Conservation (phyloP, 83 land plant species). For the Larix sibirica region DNA sequence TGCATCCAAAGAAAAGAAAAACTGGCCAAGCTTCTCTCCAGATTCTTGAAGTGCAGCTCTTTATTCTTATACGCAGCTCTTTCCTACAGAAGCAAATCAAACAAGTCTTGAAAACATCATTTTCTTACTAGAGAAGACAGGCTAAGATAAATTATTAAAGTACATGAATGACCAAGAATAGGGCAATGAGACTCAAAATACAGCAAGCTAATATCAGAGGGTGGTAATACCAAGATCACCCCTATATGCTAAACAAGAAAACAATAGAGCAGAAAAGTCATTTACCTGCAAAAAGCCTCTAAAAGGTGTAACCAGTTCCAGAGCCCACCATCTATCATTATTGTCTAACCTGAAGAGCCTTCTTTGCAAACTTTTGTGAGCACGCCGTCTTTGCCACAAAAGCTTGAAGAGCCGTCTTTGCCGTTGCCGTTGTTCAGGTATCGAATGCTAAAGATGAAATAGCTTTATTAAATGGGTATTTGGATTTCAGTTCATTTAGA, state of each 20-base stretch:
- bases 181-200: background rate
- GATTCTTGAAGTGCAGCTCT: constrained; percentile 38
- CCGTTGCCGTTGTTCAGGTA: too few relatives aligned
- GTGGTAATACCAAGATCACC: too few relatives aligned
- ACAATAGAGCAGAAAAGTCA: background rate
- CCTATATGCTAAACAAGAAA: background rate
- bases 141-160: too few relatives aligned
- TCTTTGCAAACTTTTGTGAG: too few relatives aligned
- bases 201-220: background rate
- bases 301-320: constrained; percentile 59
- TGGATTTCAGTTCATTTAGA: too few relatives aligned
- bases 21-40: constrained; percentile 61
- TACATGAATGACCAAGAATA: too few relatives aligned
- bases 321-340: constrained; percentile 61
- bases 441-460: too few relatives aligned
- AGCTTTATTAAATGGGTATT: too few relatives aligned
- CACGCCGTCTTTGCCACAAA: too few relatives aligned
- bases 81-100: constrained; percentile 34
- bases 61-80: constrained; percentile 38
- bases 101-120: background rate
- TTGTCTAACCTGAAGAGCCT: too few relatives aligned
- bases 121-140: too few relatives aligned
- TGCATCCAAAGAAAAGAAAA: constrained; percentile 61
- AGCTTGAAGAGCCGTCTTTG: too few relatives aligned
- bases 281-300: constrained; percentile 57